Conservation (phyloP, 768 basidiomycete genomes). For the Termitomyces sp. region DNA sequence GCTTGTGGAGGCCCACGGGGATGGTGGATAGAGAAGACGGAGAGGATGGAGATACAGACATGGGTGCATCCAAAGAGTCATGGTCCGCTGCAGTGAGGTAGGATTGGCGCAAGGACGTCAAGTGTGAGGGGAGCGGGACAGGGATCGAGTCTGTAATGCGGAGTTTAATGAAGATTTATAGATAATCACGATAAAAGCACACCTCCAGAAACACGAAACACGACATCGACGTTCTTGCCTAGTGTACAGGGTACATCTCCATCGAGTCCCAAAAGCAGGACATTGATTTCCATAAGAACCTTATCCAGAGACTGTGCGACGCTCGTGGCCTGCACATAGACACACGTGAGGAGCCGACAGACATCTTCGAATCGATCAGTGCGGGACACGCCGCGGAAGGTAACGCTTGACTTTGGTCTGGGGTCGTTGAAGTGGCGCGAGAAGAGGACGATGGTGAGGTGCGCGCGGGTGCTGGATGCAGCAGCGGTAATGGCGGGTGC, state of each 20-base stretch:
- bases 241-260: slow-evolving; percentile 36
- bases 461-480: slow-evolving; percentile 35
- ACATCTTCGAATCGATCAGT: slow-evolving; percentile 54
- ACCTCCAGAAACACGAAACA: slow-evolving; percentile 47
- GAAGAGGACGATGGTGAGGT: slow-evolving; percentile 60
- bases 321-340: slow-evolving; percentile 83
- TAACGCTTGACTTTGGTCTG: slow-evolving; percentile 13
- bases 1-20: slow-evolving; percentile 10
- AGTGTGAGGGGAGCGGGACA: slow-evolving; percentile 34
- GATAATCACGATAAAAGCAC: neutral
- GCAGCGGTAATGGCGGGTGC: slow-evolving; percentile 47
- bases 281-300: slow-evolving; percentile 72
- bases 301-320: slow-evolving; percentile 62
- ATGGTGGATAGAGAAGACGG: neutral
- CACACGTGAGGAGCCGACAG: slow-evolving; percentile 72
- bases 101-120: slow-evolving; percentile 31
- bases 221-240: slow-evolving; percentile 37
- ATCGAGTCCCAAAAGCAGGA: slow-evolving; percentile 59
- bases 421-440: slow-evolving; percentile 50
- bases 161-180: neutral
- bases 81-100: slow-evolving; percentile 26
- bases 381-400: slow-evolving; percentile 27
- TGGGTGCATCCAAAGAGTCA: slow-evolving; percentile 4
- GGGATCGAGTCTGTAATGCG: slow-evolving; percentile 30
- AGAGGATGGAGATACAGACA: neutral